Base-by-base conservation (phyloP, 768 basidiomycete genomes). In the Melanogaster broomeanus region DNA sequence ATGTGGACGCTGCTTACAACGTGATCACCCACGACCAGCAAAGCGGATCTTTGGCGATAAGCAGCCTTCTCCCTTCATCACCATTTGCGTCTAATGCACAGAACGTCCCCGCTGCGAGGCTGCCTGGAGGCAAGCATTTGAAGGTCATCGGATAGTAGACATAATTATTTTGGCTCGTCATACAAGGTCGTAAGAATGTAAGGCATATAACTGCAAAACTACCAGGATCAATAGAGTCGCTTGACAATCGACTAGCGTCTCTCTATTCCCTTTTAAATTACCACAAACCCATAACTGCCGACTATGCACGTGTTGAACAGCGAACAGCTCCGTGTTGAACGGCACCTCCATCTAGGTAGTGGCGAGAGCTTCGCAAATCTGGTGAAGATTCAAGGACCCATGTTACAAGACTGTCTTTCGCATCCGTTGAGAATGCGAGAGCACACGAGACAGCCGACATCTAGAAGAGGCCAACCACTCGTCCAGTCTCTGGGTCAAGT, bases 391-490 rank as follows among this genome's bases (percentile, higher is more conserved):
- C 30, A 47, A 38, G 24, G 44, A 42, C 33, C 42, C 33, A 41
- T 31, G 21, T 39, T 49, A 46, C 42, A 21, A 18, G 27, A 34
- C 34, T 16, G 38, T 44, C 49, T 38, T 42, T 44, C 31, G 42
- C 57, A 52, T 51, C 58, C 47, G 52, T 67, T 61, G 55, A 58
- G 47, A 60, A 58, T 48, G 53, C 13, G 45, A 57, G 43, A 52
- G 31, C 51, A 45, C n/a, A 18, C 27, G 30, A 39, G 46, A 24
- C n/a, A n/a, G 25, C n/a, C 24, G 38, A 11, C 35, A 18, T 39
- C 52, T 66, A 96, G 79, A 95, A 97, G 48, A 97, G 77, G 39
- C 94, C 94, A 52, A 92, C 76, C 41, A 93, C 91, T 37, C 83
- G 78, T 47, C 94, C 94, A 3, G 84, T 84, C 62, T 88, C 82